Base-by-base conservation (phyloP, 2,329 filamentous ascomycete species). In the Fusarium protoensiforme region DNA sequence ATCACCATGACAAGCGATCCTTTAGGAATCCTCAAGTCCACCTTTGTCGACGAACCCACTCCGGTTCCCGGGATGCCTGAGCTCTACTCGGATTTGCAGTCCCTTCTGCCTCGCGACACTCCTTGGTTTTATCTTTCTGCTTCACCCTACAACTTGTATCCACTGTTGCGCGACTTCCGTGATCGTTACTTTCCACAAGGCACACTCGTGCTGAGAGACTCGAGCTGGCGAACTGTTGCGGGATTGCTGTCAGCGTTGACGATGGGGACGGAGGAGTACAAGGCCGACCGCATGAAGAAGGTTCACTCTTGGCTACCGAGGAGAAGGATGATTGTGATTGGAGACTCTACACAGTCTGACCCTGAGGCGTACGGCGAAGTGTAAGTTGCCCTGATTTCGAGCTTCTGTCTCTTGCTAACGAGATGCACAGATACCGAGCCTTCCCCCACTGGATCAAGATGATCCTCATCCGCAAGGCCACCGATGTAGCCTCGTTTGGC, bases 111-210 rank as follows among this genome's bases (percentile, higher is more conserved):
- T 1, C 79, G 87, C 10, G 86, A 87, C 10, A 92, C 94, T 2
- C 89, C 94, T 0, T 98, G 94, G 88, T 98, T 97, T 85, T 98
- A 98, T 82, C 89, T 98, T 54, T 97, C 94, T 0, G 95, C 96
- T 0, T 97, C 95, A 0, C 96, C 96, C 0, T 98, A 98, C 85
- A 98, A 97, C 77, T 89, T 98, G 11, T 98, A 98, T 79, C 93
- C 94, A 0, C 96, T 98, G 82, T 87, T 98, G 27, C 91, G 89
- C 64, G 81, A 87, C 1, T 98, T 98, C 83, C 87, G 94, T 38
- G 84, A 91, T 62, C 80, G 86, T 2, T 84, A 93, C 81, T 98
- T 92, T 79, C 93, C 93, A 0, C 88, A 88, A 4, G 96, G 96
- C 13, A 94, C 94, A 27, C 87, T 98, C 71, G 90, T 98, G 38